Evolutionary conservation across 2,329 filamentous ascomycete species (phyloP).

Genomic region (Trichophyton simii): DNA sequence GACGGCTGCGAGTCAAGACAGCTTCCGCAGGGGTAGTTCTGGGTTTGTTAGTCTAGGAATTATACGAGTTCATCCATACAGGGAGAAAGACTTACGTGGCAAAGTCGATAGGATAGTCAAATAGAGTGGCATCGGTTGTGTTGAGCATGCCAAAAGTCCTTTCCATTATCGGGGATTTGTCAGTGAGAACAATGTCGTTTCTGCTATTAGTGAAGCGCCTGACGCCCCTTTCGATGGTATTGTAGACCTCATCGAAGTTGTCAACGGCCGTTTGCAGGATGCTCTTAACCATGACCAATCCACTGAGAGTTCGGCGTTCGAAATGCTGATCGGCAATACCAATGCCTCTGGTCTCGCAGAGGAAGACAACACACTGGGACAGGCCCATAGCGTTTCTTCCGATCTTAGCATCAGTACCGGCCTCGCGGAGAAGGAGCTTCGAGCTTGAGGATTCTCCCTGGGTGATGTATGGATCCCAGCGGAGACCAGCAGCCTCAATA

Average conservation of each 20-base stretch:
- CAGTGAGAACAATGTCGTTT: conserved; percentile 4
- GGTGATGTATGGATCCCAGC: conserved; percentile 6
- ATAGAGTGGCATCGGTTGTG: neutral
- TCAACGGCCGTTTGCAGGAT: conserved; percentile 4
- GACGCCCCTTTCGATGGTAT: conserved; percentile 4
- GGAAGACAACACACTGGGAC: conserved; percentile 5
- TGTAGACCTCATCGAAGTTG: conserved; percentile 3
- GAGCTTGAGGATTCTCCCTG: neutral
- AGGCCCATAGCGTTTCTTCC: conserved; percentile 8
- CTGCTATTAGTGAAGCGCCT: conserved; percentile 6
- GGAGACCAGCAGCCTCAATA: conserved; percentile 4
- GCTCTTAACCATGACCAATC: conserved; percentile 1
- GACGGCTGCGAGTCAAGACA: conserved; percentile 4
- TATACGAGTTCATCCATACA: too few species aligned
- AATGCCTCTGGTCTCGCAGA: conserved; percentile 7
- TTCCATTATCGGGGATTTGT: neutral
- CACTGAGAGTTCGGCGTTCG: conserved; percentile 4
- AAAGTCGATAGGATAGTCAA: conserved; percentile 3
- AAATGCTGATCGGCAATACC: conserved; percentile 6
- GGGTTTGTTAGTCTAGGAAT: neutral
- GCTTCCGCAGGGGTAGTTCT: neutral
- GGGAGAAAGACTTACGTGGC: conserved; percentile 2
- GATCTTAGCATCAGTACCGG: conserved; percentile 6
- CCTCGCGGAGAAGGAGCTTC: conserved; percentile 2
- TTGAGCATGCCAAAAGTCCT: conserved; percentile 5